Base-by-base conservation (phyloP, 139 green algal genomes). In the Raphidocelis subcapitata region DNA sequence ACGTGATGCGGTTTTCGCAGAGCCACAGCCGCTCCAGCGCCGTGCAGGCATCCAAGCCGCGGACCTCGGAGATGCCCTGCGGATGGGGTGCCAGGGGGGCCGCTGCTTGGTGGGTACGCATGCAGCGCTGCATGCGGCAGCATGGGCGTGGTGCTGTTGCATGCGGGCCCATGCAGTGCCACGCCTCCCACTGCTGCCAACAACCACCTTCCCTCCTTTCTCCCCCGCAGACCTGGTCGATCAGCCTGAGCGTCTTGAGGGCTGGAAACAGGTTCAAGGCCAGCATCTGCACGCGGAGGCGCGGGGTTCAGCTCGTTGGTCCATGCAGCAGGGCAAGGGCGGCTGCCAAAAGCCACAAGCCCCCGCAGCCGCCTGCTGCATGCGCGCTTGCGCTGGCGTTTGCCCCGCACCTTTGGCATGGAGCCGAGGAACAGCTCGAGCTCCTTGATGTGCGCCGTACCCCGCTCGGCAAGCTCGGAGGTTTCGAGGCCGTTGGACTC, bases 391-490 rank as follows among this genome's bases (percentile, higher is more conserved):
- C 20, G 1, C 29, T 3, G 28, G 24, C 31, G n/a, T n/a, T n/a
- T n/a, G n/a, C n/a, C n/a, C 28, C 59, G 8, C 8, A 88, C 86
- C 74, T 79, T 77, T 0, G 80, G 80, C 33, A 87, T 88, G n/a
- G 88, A 79, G 31, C 84, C 76, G 65, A 92, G 69, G 65, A 94
- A 92, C 86, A 92, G 90, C 62, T 92, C 83, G 62, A 93, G 64
- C 65, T 79, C n/a, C 29, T 79, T 67, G 8, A 57, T 66, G 46
- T 29, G 41, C 56, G 56, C 46, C 24, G 56, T 31, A 1, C 46
- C 35, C 20, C 80, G 56, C 0, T 73, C 52, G 1, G 51, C 49
- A 10, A 83, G 47, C 12, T 82, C 76, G n/a, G n/a, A n/a, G 29
- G 57, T 14, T 10, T 62, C 54, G 0, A 85, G 60, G 1, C 85